Base-by-base conservation (phyloP, 139 green algal genomes). In the Nannochloris sp. region DNA sequence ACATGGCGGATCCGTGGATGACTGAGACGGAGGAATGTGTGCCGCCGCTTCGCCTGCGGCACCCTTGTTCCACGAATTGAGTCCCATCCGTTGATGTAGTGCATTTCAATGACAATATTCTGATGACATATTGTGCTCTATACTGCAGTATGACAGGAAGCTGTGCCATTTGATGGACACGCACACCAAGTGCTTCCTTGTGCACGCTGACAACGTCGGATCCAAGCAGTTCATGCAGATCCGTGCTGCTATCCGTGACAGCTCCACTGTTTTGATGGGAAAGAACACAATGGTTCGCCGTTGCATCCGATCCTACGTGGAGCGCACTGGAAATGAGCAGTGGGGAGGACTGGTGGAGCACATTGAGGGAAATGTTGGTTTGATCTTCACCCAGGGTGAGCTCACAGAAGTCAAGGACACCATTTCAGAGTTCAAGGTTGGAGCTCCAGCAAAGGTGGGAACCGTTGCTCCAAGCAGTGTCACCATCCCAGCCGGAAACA, bases 231-330 rank as follows among this genome's bases (percentile, higher is more conserved):
- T 99, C 76, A 85, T 89, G 83, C 80, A 95, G 75, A 98, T 99
- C 76, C 89, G 94, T 60, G 82, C 79, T 81, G 92, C 81, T 21
- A 84, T 98, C 66, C 89, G 90, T 72, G 81, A 83, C 4, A 67
- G 91, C 62, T 86, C 73, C 46, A 70, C 87, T 44, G 87, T 99
- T 43, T 83, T 99, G 23, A 99, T 99, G 94, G 94, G 94, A 64
- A 99, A 99, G 87, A 99, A 99, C 90, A 99, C 94, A 55, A 85
- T 99, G 84, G 95, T 98, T 82, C 95, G 95, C 74, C 81, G 85
- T 70, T 95, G 68, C 82, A 94, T 99, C 72, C 78, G 88, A 62
- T 73, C 92, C 49, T 97, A 97, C 87, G 82, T 71, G 62, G 89
- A 98, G 77, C 70, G 81, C 57, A 96, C 83, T 36, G 83, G 83